Evolutionary conservation across 2,329 filamentous ascomycete genomes (phyloP), one percentile per base, ranked within the genome.

Genomic region (Aureobasidium sp.): DNA sequence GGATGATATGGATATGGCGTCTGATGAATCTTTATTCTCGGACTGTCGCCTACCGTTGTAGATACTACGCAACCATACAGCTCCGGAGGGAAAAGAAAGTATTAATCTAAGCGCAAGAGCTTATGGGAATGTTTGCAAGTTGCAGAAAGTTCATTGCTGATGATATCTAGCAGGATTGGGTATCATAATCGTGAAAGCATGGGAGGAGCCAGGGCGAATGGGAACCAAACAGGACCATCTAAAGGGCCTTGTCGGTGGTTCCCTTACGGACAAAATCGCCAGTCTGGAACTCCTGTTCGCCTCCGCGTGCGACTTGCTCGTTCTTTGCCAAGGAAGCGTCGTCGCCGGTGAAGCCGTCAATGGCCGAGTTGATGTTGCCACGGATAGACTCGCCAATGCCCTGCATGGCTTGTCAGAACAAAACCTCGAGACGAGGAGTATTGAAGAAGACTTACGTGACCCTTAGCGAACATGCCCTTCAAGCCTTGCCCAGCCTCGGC

Each of bases 351-450:
- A 58, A 49, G 36, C 42, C 41, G 27, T 62, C 61, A n/a, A 58
- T 58, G 0, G 61, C 61, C 0, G 29, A 31, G 44, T 62, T 62
- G 52, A 62, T 45, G 44, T 62, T 58, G 42, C 61, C 61, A 12
- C 61, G 61, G 25, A 62, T 49, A 27, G 52, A 44, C 29, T 62
- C 61, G 45, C 61, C 61, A 27, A 62, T 44, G 29, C 61, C 61
- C 61, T 62, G 7, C 22, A n/a, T 8, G 6, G 29, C 6, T 8
- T 11, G 25, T 55, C 17, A 55, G 37, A 42, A 8, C 3, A 0
- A 12, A 15, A 31, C 29, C 17, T 8, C 39, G 12, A 15, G 7
- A 15, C 17, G 17, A n/a, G 5, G 2, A 27, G 4, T 3, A 25
- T 25, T 25, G 22, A 1, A 41, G 1, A 27, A 29, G 20, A 47